Evolutionary conservation across 2,329 filamentous ascomycete genomes (phyloP), one percentile per base, ranked within the genome.

Genomic region (Penicillium sp.): DNA sequence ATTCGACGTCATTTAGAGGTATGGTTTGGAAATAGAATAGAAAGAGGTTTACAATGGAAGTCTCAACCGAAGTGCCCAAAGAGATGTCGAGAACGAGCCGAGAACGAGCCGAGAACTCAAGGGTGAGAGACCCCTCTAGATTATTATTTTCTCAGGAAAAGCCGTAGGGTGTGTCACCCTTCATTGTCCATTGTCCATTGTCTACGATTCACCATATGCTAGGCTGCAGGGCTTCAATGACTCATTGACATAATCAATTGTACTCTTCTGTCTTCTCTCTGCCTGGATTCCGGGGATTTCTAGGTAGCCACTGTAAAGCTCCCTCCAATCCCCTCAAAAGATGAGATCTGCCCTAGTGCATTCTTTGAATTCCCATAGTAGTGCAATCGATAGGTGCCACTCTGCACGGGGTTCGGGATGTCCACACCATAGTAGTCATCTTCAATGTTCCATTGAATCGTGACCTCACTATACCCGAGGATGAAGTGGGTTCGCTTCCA

Each of bases 341-440:
- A 70, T 36, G 75, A 82, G 36, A 94, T 84, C 1, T 64, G 72
- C 0, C 86, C 85, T 1, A 81, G 66, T 10, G 85, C 62, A 6
- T 77, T 77, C 81, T 92, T 96, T 2, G 84, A 78, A 73, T 96
- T 91, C 0, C 93, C 93, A 72, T 86, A 93, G 67, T 96, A 97
- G 74, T 79, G 83, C 42, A 95, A 72, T 23, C 91, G 78, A 72
- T 96, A 97, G 44, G 81, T 83, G 0, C 92, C 92, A 47, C 60
- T 62, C 56, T 72, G 61, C 21, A 74, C 57, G 1, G 67, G 56
- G 10, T 50, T 60, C 70, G 68, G 54, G 57, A 72, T 51, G 50
- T 68, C 69, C 49, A 72, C 53, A 36, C 63, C 57, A 55, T 79
- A 76, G 18, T 79, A 80, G 57, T 80, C 77, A 49, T 78, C 71